A percentile compares a stretch with the other conserved stretches of the same genome.
Conservation (phyloP, 2,329 filamentous ascomycete species). For the Dryadomyces quercivorus region DNA sequence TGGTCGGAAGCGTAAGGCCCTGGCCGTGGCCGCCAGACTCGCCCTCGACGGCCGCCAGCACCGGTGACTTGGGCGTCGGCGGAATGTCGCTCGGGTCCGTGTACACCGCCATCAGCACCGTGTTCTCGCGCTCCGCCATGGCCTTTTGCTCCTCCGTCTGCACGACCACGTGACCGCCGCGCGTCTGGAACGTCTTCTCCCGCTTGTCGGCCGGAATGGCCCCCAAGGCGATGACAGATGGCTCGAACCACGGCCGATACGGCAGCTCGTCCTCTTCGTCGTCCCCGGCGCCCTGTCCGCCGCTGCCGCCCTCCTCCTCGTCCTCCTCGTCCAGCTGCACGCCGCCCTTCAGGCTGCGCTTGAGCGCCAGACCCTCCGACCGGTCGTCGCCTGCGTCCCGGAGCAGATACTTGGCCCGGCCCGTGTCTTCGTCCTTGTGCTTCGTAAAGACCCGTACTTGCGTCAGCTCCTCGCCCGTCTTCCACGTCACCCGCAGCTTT, state of each 20-base stretch:
- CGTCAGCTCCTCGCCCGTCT: slow-evolving; percentile 52
- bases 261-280: slow-evolving; percentile 41
- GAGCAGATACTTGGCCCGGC: slow-evolving; percentile 54
- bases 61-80: slow-evolving; percentile 41
- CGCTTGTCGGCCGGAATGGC: slow-evolving; percentile 31
- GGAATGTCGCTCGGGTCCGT: slow-evolving; percentile 41
- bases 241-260: slow-evolving; percentile 40
- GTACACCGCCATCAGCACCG: slow-evolving; percentile 51
- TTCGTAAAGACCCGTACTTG: slow-evolving; percentile 60
- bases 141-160: slow-evolving; percentile 41
- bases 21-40: not conserved
- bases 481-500: slow-evolving; percentile 59
- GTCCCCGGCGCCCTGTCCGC: slow-evolving; percentile 16
- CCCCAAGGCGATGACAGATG: slow-evolving; percentile 33
- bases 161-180: slow-evolving; percentile 39
- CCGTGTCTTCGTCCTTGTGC: slow-evolving; percentile 61
- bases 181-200: slow-evolving; percentile 37
- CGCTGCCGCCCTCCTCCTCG: slow-evolving; percentile 27
- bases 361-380: slow-evolving; percentile 59
- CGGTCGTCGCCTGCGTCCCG: slow-evolving; percentile 62
- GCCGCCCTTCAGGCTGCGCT: slow-evolving; percentile 36
- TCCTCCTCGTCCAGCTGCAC: slow-evolving; percentile 24
- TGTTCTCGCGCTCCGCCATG: slow-evolving; percentile 44
- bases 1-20: slow-evolving; percentile 21
- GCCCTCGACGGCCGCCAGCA: slow-evolving; percentile 8